Evolutionary conservation across 2,329 filamentous ascomycete species (phyloP), one percentile per base, ranked within the genome.

Genomic region (Hymenoscyphus repandus): DNA sequence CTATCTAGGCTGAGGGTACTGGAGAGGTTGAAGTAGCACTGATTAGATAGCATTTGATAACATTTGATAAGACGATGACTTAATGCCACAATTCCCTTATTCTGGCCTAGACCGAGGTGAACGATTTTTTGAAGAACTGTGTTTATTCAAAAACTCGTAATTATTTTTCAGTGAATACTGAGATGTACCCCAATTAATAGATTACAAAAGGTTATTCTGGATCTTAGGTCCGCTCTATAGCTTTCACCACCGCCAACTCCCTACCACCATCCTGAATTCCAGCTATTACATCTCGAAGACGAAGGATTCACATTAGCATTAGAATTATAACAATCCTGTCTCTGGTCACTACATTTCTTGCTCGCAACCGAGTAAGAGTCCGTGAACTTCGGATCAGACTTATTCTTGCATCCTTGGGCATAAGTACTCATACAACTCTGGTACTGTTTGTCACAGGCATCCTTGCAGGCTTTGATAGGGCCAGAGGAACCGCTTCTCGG

Each of bases 391-490:
- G 41, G 41, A 12, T 20, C 37, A 9, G 39, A 15, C 52, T 60
- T 63, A 48, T 59, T 58, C 59, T 69, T 68, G 68, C 77, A 79
- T 38, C 73, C 70, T 64, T 76, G 62, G 50, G 72, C 74, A 58
- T 80, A 80, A 36, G 72, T 71, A 37, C 62, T 63, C 20, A 70
- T 58, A 62, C 77, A 81, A 48, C 72, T 64, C 33, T 72, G 61
- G 63, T 73, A 77, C 68, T 81, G 78, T 46, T 69, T 67, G 65
- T 74, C 70, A 69, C 78, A 80, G 30, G 78, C 76, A 56, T 77
- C 75, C 46, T 67, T 60, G 62, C 78, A 80, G 45, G 72, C 78
- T 54, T 66, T 62, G 40, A 58, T 52, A 53, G 68, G 67, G 37
- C 66, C 52, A 36, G 59, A 52, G 56, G 66, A 66, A 44, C 66